Conservation (phyloP, 805 yeast genomes). For the Komagataella ulmi region DNA sequence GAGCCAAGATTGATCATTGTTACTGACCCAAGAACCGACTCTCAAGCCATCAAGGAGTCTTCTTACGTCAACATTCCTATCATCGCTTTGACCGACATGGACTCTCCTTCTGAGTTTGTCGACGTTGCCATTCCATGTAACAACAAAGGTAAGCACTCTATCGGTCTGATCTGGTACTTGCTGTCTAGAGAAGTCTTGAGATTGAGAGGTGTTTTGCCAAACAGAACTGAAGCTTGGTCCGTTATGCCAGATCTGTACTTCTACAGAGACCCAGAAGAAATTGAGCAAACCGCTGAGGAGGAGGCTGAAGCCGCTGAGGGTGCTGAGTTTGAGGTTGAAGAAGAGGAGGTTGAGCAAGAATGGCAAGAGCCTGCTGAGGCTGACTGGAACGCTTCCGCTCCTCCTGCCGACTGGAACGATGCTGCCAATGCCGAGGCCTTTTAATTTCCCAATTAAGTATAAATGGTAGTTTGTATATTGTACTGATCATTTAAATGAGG, state of each 20-base stretch:
- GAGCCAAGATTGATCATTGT: conserved; percentile 99
- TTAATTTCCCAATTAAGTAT: conserved; percentile 2
- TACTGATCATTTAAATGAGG: background rate
- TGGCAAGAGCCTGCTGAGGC: conserved; percentile 43
- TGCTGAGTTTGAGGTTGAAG: conserved; percentile 49
- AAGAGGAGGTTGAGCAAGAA: conserved; percentile 50
- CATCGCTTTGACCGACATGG: conserved; percentile 96
- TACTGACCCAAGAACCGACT: conserved; percentile 99
- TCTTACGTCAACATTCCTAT: conserved; percentile 99
- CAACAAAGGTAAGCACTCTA: conserved; percentile 99
- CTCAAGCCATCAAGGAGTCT: conserved; percentile 99
- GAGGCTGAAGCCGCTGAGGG: conserved; percentile 52
- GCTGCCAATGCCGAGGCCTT: conserved; percentile 35
- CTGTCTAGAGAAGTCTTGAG: conserved; percentile 98
- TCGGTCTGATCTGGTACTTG: conserved; percentile 99
- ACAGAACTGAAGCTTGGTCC: conserved; percentile 95
- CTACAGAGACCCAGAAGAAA: conserved; percentile 99
- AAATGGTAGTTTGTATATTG: background rate
- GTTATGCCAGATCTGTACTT: conserved; percentile 99
- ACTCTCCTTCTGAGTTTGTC: conserved; percentile 97
- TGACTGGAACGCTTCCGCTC: conserved; percentile 57
- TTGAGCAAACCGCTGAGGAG: conserved; percentile 51
- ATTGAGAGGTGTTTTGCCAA: conserved; percentile 93
- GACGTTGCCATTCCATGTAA: conserved; percentile 99
- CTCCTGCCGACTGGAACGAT: conserved; percentile 37